These are phyloP conservation scores for Pseudevernia furfuracea DNA, from an alignment of 495 filamentous ascomycete genomes.

Conservation along the genomic window DNA sequence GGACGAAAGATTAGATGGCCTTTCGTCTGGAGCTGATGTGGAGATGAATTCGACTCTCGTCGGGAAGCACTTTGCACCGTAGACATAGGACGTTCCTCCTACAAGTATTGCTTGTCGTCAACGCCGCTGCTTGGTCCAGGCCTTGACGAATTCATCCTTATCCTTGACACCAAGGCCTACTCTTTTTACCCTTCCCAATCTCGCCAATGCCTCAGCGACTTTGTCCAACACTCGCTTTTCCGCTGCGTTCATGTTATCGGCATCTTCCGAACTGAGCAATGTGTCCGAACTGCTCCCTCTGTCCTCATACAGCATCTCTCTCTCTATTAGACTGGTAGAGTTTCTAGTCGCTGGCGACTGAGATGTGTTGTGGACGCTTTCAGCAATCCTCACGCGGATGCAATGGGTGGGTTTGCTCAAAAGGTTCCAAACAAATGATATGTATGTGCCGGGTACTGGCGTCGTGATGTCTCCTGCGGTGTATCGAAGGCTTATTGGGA, in stretches of 20 bases:
- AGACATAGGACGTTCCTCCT: neutral
- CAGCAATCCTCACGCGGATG: slow-evolving; percentile 82
- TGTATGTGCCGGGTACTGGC: slow-evolving; percentile 65
- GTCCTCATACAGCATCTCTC: slow-evolving; percentile 39
- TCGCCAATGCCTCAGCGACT: slow-evolving; percentile 78
- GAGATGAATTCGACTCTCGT: no score
- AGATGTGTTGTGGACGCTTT: slow-evolving; percentile 47
- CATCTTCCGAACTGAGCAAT: slow-evolving; percentile 32
- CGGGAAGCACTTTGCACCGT: no score
- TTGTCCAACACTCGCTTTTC: slow-evolving; percentile 61
- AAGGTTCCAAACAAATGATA: slow-evolving; percentile 72
- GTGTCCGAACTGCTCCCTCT: slow-evolving; percentile 32
- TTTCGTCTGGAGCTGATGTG: neutral
- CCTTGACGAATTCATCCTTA: slow-evolving; percentile 71
- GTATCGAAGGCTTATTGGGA: slow-evolving; percentile 83
- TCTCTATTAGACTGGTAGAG: slow-evolving; percentile 33
- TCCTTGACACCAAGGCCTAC: slow-evolving; percentile 75
- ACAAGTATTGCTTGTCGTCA: neutral
- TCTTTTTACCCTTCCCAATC: slow-evolving; percentile 82
- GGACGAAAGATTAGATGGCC: no score
- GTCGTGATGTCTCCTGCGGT: slow-evolving; percentile 84
- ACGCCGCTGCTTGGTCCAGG: slow-evolving; percentile 46
- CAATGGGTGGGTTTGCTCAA: slow-evolving; percentile 80
- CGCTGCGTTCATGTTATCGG: slow-evolving; percentile 39
- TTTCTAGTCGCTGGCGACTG: slow-evolving; percentile 29